Evolutionary conservation across 2,329 filamentous ascomycete species (phyloP), one percentile per base, ranked within the genome.

Genomic region (Samsoniella hepiali): DNA sequence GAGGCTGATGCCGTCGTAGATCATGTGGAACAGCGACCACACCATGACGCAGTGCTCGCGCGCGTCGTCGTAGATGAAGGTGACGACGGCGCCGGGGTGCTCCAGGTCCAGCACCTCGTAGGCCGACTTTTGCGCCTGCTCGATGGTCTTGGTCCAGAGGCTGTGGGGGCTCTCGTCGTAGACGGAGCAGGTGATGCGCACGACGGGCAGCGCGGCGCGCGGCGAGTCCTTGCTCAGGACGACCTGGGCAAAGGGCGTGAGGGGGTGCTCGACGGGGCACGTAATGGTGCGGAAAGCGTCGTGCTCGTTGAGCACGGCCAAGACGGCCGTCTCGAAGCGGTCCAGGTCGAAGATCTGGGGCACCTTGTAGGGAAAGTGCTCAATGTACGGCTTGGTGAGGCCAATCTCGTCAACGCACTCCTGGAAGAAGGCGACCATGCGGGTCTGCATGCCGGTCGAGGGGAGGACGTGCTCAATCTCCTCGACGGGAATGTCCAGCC

Each of bases 21-120:
- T 69, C 65, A 72, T 74, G 62, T 75, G 75, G 64, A 75, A 75
- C 65, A 75, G 69, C 27, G 73, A 69, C 1, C 75, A 62, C 1
- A 74, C 71, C 68, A 72, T 73, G 3, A 69, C 63, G 49, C 63
- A 65, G 42, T 61, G 63, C 51, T 45, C 47, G 11, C 55, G 53
- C 5, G 31, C 27, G 10, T 58, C 53, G 31, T 62, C 62, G 59
- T 61, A 65, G 34, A 65, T 31, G 8, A 56, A 65, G 7, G 63
- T 54, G 27, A 63, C 42, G 27, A 63, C 54, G 54, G 60, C 56
- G 32, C 59, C 60, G 3, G 60, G 63, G 7, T 55, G 45, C 22
- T 59, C 63, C 17, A 59, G 54, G 38, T 40, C 27, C 38, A 65
- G 62, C 36, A 49, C 38, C 45, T 62, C 63, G 27, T 49, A 55